Conservation (phyloP, 495 filamentous ascomycete genomes). For the Niebla homalea region DNA sequence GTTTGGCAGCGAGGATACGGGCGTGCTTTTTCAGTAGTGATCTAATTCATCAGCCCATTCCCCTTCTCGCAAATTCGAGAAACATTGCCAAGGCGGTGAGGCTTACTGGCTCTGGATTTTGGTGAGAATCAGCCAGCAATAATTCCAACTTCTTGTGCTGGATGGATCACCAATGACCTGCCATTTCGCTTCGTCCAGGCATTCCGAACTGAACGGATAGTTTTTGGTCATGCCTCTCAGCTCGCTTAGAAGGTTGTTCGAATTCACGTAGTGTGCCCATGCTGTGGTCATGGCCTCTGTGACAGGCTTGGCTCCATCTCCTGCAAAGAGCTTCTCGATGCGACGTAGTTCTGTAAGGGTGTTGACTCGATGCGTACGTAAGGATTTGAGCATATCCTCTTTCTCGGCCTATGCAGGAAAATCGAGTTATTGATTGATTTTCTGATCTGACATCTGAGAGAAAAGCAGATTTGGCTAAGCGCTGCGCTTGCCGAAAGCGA, state of each 20-base stretch:
- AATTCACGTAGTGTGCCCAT: slow-evolving; percentile 62
- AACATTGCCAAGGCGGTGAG: not conserved
- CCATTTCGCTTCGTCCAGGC: slow-evolving; percentile 52
- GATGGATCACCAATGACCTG: slow-evolving; percentile 51
- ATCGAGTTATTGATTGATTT: slow-evolving; percentile 9
- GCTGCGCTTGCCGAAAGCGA: not conserved
- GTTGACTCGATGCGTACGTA: slow-evolving; percentile 54
- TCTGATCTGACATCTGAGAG: not conserved
- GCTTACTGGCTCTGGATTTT: slow-evolving; percentile 57
- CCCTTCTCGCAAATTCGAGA: not conserved
- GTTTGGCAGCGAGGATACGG: slow-evolving; percentile 41
- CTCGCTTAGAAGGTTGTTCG: slow-evolving; percentile 60
- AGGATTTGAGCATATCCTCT: slow-evolving; percentile 34
- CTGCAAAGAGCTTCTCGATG: slow-evolving; percentile 52
- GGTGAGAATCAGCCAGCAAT: slow-evolving; percentile 59
- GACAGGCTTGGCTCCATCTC: slow-evolving; percentile 40
- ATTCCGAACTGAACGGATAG: slow-evolving; percentile 60
- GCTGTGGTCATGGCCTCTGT: slow-evolving; percentile 55
- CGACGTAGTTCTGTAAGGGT: slow-evolving; percentile 63
- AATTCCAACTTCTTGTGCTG: slow-evolving; percentile 61
- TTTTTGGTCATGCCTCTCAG: slow-evolving; percentile 56
- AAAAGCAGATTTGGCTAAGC: not conserved
- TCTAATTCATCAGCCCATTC: slow-evolving; percentile 23
- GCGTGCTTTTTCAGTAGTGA: slow-evolving; percentile 48
- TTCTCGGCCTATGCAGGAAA: slow-evolving; percentile 28